A percentile compares a stretch with the other conserved stretches of the same genome.
Conservation (phyloP, 805 yeast species). For the Candida adriatica region DNA sequence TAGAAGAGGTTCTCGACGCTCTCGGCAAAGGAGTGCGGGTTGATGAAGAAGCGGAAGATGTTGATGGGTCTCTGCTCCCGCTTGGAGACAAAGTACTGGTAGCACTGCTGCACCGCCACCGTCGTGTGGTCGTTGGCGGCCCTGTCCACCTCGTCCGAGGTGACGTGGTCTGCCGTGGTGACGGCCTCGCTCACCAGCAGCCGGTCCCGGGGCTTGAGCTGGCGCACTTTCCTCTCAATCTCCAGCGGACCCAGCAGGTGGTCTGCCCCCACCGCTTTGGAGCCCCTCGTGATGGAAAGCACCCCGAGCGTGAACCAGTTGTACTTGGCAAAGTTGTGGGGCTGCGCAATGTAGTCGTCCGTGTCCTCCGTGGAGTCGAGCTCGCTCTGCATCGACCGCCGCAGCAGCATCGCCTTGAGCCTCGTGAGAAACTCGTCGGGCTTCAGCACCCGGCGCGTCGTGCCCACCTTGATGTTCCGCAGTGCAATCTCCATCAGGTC, state of each 20-base stretch:
- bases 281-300: slow-evolving; percentile 39
- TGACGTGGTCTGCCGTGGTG: slow-evolving; percentile 49
- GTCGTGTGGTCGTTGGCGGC: slow-evolving; percentile 57
- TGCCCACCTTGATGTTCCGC: slow-evolving; percentile 52
- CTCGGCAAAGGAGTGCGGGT: slow-evolving; percentile 72
- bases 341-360: slow-evolving; percentile 20
- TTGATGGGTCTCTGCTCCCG: slow-evolving; percentile 38
- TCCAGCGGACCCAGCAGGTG: slow-evolving; percentile 69
- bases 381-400: slow-evolving; percentile 24
- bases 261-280: slow-evolving; percentile 43
- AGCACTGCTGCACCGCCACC: slow-evolving; percentile 52
- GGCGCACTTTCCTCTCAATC: slow-evolving; percentile 42
- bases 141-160: slow-evolving; percentile 42
- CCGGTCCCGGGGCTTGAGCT: slow-evolving; percentile 29
- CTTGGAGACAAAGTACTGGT: slow-evolving; percentile 27
- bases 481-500: slow-evolving; percentile 60
- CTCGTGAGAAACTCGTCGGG: slow-evolving; percentile 39
- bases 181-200: slow-evolving; percentile 36
- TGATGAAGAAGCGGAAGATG: slow-evolving; percentile 59
- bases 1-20: slow-evolving; percentile 81
- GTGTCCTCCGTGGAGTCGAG: slow-evolving; percentile 15
- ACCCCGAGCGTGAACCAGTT: slow-evolving; percentile 60
- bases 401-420: slow-evolving; percentile 32
- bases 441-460: slow-evolving; percentile 42
- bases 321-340: slow-evolving; percentile 35